phyloP scores from a whole-genome alignment of 139 green algal species.

The Haematococcus lacustris region DNA sequence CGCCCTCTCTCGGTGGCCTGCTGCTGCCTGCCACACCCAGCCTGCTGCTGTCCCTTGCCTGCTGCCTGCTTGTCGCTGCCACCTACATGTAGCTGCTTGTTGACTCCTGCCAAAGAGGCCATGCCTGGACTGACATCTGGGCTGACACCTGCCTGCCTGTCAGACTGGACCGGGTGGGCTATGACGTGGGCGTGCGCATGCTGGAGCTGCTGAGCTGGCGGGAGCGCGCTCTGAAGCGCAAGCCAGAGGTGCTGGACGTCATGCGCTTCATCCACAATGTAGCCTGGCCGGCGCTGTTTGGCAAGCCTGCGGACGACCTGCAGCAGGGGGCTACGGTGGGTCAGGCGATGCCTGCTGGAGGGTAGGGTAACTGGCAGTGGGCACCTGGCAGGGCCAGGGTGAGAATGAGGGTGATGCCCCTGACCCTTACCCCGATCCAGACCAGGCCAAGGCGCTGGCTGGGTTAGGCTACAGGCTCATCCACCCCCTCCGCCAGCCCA shows the following conservation, averaged over 20 bases:
- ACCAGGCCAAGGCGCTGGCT: not conserved
- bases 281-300: conserved; percentile 91
- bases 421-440: not conserved
- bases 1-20: too few relatives aligned
- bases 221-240: conserved; percentile 52
- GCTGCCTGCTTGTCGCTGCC: too few relatives aligned
- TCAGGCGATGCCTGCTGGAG: too few relatives aligned
- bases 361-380: conserved; percentile 23
- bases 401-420: not conserved
- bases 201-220: conserved; percentile 81
- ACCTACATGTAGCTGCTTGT: too few relatives aligned
- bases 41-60: too few relatives aligned
- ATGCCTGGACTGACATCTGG: too few relatives aligned
- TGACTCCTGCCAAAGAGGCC: too few relatives aligned
- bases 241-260: conserved; percentile 71
- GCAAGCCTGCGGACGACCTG: conserved; percentile 85
- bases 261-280: conserved; percentile 86
- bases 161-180: conserved; percentile 80
- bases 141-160: too few relatives aligned
- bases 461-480: not conserved
- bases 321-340: conserved; percentile 82
- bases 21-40: too few relatives aligned
- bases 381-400: not conserved
- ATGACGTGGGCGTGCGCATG: conserved; percentile 74
- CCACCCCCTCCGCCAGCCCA: not conserved